These are phyloP conservation scores for Saccharum officinarum DNA, from an alignment of 176 grass and related monocot genomes.

Conservation along the genomic window DNA sequence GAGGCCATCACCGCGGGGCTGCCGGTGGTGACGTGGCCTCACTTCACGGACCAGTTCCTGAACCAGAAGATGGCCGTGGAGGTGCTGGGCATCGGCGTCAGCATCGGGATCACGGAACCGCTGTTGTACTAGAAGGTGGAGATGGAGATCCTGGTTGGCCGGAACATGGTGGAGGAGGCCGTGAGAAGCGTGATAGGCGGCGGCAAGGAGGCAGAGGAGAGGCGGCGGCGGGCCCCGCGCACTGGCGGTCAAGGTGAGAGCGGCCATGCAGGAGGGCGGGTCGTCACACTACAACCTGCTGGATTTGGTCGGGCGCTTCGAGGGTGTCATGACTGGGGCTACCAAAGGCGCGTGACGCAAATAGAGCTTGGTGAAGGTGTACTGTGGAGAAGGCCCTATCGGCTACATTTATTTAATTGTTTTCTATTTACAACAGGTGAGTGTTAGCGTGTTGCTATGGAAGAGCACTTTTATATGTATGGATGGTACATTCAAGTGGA, in stretches of 20 bases:
- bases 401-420: too few relatives aligned
- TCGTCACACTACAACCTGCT: slow-evolving; percentile 37
- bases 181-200: slow-evolving; percentile 41
- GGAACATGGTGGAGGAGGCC: slow-evolving; percentile 15
- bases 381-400: too few relatives aligned
- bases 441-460: too few relatives aligned
- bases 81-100: slow-evolving; percentile 46
- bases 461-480: too few relatives aligned
- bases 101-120: slow-evolving; percentile 29
- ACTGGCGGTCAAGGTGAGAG: not conserved
- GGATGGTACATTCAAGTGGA: too few relatives aligned
- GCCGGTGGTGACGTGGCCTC: slow-evolving; percentile 57
- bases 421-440: too few relatives aligned
- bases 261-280: slow-evolving; percentile 27
- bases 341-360: not conserved
- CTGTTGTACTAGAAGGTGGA: not conserved
- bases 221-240: not conserved
- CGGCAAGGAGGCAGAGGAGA: slow-evolving; percentile 39
- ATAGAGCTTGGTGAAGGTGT: not conserved
- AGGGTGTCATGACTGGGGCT: not conserved
- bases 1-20: slow-evolving; percentile 49
- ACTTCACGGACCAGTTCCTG: slow-evolving; percentile 49
- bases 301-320: slow-evolving; percentile 22
- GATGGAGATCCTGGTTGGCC: slow-evolving; percentile 31
- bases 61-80: slow-evolving; percentile 57